phyloP scores from a whole-genome alignment of 148 eudicot species.

The Nepenthes gracilis region DNA sequence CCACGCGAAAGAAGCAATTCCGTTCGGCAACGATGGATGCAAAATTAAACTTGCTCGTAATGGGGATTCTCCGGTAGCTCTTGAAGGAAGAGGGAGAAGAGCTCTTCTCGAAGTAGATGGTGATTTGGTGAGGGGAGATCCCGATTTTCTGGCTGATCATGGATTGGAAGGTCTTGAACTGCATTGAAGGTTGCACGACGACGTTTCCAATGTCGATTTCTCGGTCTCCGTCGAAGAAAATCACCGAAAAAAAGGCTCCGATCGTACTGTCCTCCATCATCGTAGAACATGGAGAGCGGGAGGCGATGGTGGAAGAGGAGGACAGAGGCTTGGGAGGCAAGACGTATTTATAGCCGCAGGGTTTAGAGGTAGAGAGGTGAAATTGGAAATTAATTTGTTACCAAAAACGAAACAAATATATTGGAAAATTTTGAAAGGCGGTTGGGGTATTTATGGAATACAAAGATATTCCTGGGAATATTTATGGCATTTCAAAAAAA shows the following conservation, averaged over 20 bases:
- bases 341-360: too few relatives aligned
- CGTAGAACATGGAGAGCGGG: too few relatives aligned
- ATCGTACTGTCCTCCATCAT: slow-evolving; percentile 19
- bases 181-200: slow-evolving; percentile 21
- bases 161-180: slow-evolving; percentile 46
- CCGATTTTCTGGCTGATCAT: slow-evolving; percentile 39
- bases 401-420: too few relatives aligned
- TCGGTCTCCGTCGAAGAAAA: slow-evolving; percentile 62
- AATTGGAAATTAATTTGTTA: too few relatives aligned
- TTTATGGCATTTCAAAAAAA: too few relatives aligned
- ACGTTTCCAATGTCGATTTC: slow-evolving; percentile 41
- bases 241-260: slow-evolving; percentile 26
- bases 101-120: slow-evolving; percentile 34
- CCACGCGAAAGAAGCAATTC: slow-evolving; percentile 30
- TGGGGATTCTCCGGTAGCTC: slow-evolving; percentile 28
- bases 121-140: slow-evolving; percentile 61
- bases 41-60: slow-evolving; percentile 51
- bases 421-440: too few relatives aligned
- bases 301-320: too few relatives aligned
- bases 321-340: too few relatives aligned
- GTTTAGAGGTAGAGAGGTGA: too few relatives aligned
- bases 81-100: not conserved
- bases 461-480: too few relatives aligned
- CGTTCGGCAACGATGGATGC: slow-evolving; percentile 9
- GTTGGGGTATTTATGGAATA: too few relatives aligned